Base-by-base conservation (phyloP, 306 rosid genomes). In the Medicago arabica region DNA sequence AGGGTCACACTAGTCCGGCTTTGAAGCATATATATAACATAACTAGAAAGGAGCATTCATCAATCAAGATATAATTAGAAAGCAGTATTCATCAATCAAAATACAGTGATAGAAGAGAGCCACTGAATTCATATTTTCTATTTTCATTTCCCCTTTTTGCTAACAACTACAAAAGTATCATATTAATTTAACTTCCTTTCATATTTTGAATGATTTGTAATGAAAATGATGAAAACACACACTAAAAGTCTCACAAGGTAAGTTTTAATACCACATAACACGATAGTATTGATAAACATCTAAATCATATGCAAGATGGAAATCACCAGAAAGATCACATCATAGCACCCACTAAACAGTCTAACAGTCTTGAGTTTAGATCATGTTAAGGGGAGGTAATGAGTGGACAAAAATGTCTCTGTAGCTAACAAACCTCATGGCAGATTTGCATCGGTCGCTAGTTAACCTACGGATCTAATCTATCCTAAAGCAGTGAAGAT, bases 371-470 rank as follows among this genome's bases (percentile, higher is more conserved):
- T 31, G 36, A 31, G 36, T 3, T 31, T 65, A 65, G n/a, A 39
- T 51, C 25, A 36, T 21, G 43, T 14, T 19, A 46, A 57, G 39
- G 16, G 36, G 50, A 67, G 70, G 17, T 0, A 16, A 54, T 10
- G 63, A 7, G 49, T 36, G 18, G 23, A 4, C 10, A 40, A 46
- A 34, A 9, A n/a, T 39, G 8, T 18, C 54, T 55, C 72, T 12
- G 61, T 17, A 44, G 36, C 67, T 8, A 49, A 51, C 47, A 51
- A 69, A 18, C 23, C 53, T 28, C 72, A 23, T 14, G 46, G 25
- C n/a, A 66, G 65, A 67, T 13, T 72, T n/a, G 75, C 61, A 77
- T 40, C 3, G n/a, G 78, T 59, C 57, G 21, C 55, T 44, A 65
- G 13, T 15, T 38, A 65, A 28, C 31, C 69, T 15, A 55, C 55